phyloP scores from a whole-genome alignment of 2,329 filamentous ascomycete species.

The Paraphoma sp. region DNA sequence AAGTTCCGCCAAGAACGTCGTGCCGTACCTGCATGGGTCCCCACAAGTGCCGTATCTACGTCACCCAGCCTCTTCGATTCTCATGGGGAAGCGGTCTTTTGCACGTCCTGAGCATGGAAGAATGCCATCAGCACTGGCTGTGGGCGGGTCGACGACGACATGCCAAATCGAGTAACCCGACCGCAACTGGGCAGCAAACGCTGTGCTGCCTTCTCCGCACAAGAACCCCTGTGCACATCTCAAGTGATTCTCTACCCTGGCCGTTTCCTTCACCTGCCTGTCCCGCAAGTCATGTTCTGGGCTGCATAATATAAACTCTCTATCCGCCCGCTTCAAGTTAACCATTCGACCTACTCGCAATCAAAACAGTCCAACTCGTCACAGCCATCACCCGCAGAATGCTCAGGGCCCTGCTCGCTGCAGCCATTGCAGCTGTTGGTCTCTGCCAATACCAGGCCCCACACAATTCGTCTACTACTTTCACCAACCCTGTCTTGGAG shows the following conservation, averaged over 20 bases:
- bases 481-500: slow-evolving; percentile 54
- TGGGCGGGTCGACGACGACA: too few relatives aligned
- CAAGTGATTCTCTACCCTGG: not conserved
- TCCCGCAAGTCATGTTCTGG: not conserved
- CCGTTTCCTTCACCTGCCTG: not conserved
- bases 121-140: too few relatives aligned
- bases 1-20: slow-evolving; percentile 9
- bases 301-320: not conserved
- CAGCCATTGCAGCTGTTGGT: slow-evolving; percentile 23
- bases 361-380: not conserved
- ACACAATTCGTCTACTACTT: slow-evolving; percentile 48
- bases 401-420: slow-evolving; percentile 23
- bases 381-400: slow-evolving; percentile 11
- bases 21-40: not conserved
- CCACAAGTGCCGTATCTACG: slow-evolving; percentile 1
- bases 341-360: not conserved
- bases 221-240: too few relatives aligned
- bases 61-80: not conserved
- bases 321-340: not conserved
- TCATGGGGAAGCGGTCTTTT: too few relatives aligned
- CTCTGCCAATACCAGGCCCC: slow-evolving; percentile 22
- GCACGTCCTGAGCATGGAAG: too few relatives aligned
- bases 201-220: too few relatives aligned
- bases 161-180: too few relatives aligned
- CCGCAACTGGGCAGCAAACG: too few relatives aligned